A percentile compares a stretch with the other conserved stretches of the same genome.
Evolutionary conservation across 139 green algal species (phyloP).

Genomic region (Zygnema circumcarinatum): DNA sequence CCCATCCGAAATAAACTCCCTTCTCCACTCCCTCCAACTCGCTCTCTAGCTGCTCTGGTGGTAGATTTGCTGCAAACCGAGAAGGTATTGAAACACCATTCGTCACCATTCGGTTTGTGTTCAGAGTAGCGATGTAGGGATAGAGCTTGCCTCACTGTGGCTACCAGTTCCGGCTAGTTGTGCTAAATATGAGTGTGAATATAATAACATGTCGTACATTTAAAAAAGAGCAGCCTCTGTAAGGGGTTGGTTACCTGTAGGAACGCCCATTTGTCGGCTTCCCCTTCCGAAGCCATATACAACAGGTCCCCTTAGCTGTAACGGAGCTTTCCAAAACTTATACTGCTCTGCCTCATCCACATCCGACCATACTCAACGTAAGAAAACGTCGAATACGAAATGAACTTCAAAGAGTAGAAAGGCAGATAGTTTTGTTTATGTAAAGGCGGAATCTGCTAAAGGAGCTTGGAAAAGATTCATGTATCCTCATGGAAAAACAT

Average conservation of each 20-base stretch:
- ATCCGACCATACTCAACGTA: not conserved
- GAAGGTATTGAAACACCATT: constrained; percentile 2
- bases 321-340: constrained; percentile 42
- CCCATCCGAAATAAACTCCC: constrained; percentile 93
- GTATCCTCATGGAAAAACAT: no score
- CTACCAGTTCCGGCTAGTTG: not conserved
- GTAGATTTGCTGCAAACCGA: constrained; percentile 54
- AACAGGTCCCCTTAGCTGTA: constrained; percentile 40
- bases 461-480: no score
- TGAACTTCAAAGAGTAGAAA: not conserved
- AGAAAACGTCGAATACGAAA: not conserved
- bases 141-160: not conserved
- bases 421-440: not conserved
- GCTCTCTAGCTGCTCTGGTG: constrained; percentile 62
- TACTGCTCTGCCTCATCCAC: constrained; percentile 18
- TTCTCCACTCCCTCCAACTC: constrained; percentile 66
- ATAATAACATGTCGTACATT: no score
- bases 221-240: no score
- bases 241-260: constrained; percentile 75
- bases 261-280: constrained; percentile 85
- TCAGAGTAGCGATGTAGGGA: not conserved
- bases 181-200: not conserved
- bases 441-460: not conserved
- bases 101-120: no score
- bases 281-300: constrained; percentile 79